Evolutionary conservation across 306 rosid genomes (phyloP).

Genomic region (Dryas octopetala): DNA sequence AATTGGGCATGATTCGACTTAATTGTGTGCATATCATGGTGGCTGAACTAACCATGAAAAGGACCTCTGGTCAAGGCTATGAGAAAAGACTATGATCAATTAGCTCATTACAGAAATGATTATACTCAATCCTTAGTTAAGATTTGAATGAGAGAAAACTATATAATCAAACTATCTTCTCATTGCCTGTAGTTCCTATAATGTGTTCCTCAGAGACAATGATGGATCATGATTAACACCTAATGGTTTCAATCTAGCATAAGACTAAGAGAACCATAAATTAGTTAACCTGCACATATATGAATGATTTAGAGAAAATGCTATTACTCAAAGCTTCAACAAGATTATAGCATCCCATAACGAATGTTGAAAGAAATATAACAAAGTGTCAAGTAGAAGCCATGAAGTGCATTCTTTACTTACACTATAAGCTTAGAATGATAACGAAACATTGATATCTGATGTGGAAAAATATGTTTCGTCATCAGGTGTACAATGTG

Average conservation of each 20-base stretch:
- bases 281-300: neutral
- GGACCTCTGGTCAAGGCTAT: neutral
- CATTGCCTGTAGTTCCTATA: conserved; percentile 1
- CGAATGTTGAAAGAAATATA: neutral
- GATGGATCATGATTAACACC: neutral
- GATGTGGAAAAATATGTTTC: neutral
- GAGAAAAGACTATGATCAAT: neutral
- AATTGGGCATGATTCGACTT: neutral
- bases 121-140: neutral
- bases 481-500: neutral
- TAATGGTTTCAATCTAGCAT: neutral
- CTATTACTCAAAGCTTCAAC: neutral
- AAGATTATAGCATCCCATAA: neutral
- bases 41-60: neutral
- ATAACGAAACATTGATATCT: neutral
- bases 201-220: neutral
- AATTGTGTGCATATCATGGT: neutral
- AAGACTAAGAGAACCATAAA: neutral
- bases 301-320: neutral
- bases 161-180: neutral
- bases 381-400: neutral
- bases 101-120: neutral
- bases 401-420: neutral
- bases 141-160: neutral
- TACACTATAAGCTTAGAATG: neutral